phyloP scores from a whole-genome alignment of 306 rosid genomes.

The Fragaria iinumae region DNA sequence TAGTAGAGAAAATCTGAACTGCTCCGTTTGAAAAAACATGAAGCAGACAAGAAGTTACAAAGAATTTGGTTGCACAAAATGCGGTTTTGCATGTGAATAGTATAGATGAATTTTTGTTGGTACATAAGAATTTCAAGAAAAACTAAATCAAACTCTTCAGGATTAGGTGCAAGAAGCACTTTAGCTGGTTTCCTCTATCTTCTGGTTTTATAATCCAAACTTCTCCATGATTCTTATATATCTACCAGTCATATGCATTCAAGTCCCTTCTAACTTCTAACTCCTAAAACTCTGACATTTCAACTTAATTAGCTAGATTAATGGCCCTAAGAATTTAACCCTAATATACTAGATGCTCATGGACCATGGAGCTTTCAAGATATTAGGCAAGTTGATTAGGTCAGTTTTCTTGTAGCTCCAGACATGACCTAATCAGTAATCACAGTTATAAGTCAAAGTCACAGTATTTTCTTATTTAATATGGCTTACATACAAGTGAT shows the following conservation, averaged over 20 bases:
- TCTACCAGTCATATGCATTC: slow-evolving; percentile 34
- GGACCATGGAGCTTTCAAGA: slow-evolving; percentile 18
- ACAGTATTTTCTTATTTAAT: slow-evolving; percentile 37
- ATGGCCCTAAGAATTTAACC: background rate
- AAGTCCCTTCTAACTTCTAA: background rate
- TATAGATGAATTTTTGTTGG: slow-evolving; percentile 25
- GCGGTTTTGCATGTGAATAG: slow-evolving; percentile 77
- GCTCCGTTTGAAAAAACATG: slow-evolving; percentile 94
- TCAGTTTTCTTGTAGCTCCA: slow-evolving; percentile 37
- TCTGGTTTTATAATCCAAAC: slow-evolving; percentile 37
- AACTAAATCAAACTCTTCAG: slow-evolving; percentile 47
- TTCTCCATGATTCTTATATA: slow-evolving; percentile 24
- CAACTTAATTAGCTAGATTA: slow-evolving; percentile 7
- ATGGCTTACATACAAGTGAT: slow-evolving; percentile 48
- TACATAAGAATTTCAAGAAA: slow-evolving; percentile 24
- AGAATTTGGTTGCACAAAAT: slow-evolving; percentile 65
- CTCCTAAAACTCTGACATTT: slow-evolving; percentile 18
- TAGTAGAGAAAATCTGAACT: slow-evolving; percentile 63
- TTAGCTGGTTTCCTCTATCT: slow-evolving; percentile 46
- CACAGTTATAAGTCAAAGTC: slow-evolving; percentile 34
- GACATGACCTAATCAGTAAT: slow-evolving; percentile 49
- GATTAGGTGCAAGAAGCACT: slow-evolving; percentile 46
- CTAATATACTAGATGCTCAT: background rate
- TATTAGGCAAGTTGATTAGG: slow-evolving; percentile 17
- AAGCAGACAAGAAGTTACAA: slow-evolving; percentile 62